These are phyloP conservation scores for Lathyrus tuberosus DNA, from an alignment of 306 rosid species.

Conservation along the genomic window DNA sequence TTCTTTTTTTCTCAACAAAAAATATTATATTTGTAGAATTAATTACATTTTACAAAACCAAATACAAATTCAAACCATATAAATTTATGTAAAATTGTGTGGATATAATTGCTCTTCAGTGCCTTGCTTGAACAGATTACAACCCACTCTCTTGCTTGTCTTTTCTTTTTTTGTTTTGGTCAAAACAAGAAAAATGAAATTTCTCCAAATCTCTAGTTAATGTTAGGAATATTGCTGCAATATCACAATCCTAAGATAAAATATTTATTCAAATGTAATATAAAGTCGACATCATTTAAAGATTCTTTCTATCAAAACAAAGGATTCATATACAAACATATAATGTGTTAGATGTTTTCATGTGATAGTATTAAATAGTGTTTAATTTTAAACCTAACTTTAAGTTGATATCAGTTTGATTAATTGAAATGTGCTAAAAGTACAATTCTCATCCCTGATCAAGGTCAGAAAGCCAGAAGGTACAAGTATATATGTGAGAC, in stretches of 20 bases:
- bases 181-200: constrained; percentile 15
- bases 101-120: neutral
- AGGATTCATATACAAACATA: neutral
- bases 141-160: neutral
- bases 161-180: neutral
- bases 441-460: no score
- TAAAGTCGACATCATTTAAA: constrained; percentile 25
- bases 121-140: constrained; percentile 4
- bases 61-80: no score
- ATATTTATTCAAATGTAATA: constrained; percentile 29
- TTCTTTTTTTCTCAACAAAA: no score
- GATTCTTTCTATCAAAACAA: constrained; percentile 1
- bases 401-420: no score
- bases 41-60: no score
- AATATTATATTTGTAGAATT: no score
- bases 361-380: neutral
- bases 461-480: no score
- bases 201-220: constrained; percentile 20
- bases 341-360: neutral
- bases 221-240: constrained; percentile 5
- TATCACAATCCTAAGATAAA: constrained; percentile 28
- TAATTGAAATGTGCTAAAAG: no score
- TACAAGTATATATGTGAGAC: no score
- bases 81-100: neutral
- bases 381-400: neutral